Base-by-base conservation (phyloP, 306 rosid genomes). In the Myrica gale region DNA sequence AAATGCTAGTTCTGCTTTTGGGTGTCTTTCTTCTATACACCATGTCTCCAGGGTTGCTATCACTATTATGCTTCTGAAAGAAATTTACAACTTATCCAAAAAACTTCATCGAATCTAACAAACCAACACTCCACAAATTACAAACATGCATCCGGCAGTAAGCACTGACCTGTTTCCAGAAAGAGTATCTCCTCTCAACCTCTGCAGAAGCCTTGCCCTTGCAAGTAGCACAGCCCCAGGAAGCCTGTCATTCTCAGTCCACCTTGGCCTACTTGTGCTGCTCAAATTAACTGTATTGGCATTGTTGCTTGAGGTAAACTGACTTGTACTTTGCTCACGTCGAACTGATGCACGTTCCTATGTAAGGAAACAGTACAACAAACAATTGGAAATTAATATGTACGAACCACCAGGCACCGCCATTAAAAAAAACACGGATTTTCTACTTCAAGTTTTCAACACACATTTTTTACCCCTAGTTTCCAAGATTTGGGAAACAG, bases 181-280 rank as follows among this genome's bases (percentile, higher is more conserved):
- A 17, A 77, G 73, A 71, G 96, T 84, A 45, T 76, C 85, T 47
- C 93, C 97, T 80, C 98, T 89, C 83, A 95, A 67, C 85, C 98
- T 88, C 88, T 90, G 93, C 68, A 90, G 78, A 74, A 95, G 93
- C 84, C 98, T 88, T 68, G 84, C 93, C 80, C 96, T 80, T 44
- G 98, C 98, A 70, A 90, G 95, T 39, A 90, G 52, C 48, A 94
- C 98, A 39, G 89, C 84, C 1, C 84, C 89, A 5, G 98, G 98
- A 43, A 94, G 87, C 78, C 96, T 90, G 37, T 86, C 91, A 65
- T 71, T 75, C n/a, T 68, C 84, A 79, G 17, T 86, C 76, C 79
- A 65, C 55, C 82, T 71, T 15, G 80, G 82, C 51, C 79, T 71
- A 12, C 83, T 77, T 15, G 73, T n/a, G 10, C 77, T 76, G 73